A percentile compares a stretch with the other conserved stretches of the same genome.
Conservation (phyloP, 805 yeast species). For the Myxozyma udenii region DNA sequence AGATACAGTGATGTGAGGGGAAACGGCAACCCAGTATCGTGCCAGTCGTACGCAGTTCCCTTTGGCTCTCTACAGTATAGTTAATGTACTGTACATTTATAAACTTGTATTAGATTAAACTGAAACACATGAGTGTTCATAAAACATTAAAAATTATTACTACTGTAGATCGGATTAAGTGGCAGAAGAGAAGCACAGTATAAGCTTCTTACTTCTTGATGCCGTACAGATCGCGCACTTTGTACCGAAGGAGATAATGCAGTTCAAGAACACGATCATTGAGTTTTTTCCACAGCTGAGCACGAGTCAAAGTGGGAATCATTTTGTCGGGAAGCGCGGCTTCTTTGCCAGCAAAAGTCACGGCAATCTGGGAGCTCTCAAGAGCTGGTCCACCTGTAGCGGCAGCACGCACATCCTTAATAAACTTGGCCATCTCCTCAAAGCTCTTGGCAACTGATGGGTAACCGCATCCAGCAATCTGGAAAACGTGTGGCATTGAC, state of each 20-base stretch:
- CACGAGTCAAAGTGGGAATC: conserved; percentile 6
- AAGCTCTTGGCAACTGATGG: conserved; percentile 18
- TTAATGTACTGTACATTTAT: too few species aligned
- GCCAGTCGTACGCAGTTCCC: too few species aligned
- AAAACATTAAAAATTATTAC: too few species aligned
- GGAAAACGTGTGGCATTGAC: conserved; percentile 24
- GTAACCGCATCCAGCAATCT: conserved; percentile 13
- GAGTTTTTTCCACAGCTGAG: conserved; percentile 14
- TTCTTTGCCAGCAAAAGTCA: conserved; percentile 13
- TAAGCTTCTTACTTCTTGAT: background rate
- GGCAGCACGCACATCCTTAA: conserved; percentile 7
- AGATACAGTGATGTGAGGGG: too few species aligned
- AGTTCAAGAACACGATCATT: conserved; percentile 14
- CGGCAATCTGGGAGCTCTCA: conserved; percentile 1
- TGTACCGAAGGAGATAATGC: conserved; percentile 4
- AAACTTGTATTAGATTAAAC: too few species aligned
- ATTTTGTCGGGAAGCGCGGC: conserved; percentile 6
- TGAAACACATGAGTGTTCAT: too few species aligned
- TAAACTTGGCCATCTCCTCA: conserved; percentile 8
- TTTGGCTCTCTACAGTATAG: too few species aligned
- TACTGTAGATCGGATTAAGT: too few species aligned
- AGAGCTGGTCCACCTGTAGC: conserved; percentile 6
- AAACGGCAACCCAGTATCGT: too few species aligned
- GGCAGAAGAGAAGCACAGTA: too few species aligned
- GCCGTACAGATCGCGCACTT: conserved; percentile 7